Evolutionary conservation across 2,329 filamentous ascomycete species (phyloP).

Genomic region (Hymenoscyphus occultus): DNA sequence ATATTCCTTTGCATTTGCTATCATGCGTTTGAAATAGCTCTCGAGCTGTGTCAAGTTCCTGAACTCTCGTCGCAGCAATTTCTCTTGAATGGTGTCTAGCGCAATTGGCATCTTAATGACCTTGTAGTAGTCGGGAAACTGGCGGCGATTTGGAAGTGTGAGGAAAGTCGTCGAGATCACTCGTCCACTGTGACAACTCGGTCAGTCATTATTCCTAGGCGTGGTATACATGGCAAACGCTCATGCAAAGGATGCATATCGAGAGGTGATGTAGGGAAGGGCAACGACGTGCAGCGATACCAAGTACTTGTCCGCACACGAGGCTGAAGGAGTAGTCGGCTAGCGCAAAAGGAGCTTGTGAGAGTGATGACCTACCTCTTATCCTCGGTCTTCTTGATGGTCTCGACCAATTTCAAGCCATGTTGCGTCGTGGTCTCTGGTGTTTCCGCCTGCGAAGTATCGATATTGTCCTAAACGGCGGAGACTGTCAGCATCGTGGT

Average conservation of each 20-base stretch:
- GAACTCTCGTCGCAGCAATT: conserved; percentile 68
- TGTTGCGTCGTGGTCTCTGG: conserved; percentile 66
- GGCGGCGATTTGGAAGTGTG: conserved; percentile 60
- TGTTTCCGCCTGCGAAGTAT: conserved; percentile 48
- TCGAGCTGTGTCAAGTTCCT: conserved; percentile 70
- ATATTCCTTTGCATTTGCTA: conserved; percentile 82
- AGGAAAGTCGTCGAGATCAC: conserved; percentile 74
- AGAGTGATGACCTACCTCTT: conserved; percentile 62
- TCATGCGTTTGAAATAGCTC: conserved; percentile 83
- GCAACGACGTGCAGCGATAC: conserved; percentile 15
- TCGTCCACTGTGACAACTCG: conserved; percentile 54
- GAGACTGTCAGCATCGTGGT: conserved; percentile 32
- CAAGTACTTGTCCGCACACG: conserved; percentile 14
- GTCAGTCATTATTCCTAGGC: conserved; percentile 15
- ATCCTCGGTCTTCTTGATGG: conserved; percentile 72
- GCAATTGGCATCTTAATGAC: conserved; percentile 76
- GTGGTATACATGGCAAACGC: neutral
- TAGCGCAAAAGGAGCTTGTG: conserved; percentile 14
- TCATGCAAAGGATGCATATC: neutral
- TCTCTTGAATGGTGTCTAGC: conserved; percentile 71
- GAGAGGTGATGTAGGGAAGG: conserved; percentile 11
- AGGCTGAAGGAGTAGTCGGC: conserved; percentile 16
- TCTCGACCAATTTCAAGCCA: conserved; percentile 71
- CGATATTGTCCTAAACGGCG: conserved; percentile 25
- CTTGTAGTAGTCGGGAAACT: conserved; percentile 73